Conservation (phyloP, 257 asterid genomes). For the Cynanchum wilfordii region DNA sequence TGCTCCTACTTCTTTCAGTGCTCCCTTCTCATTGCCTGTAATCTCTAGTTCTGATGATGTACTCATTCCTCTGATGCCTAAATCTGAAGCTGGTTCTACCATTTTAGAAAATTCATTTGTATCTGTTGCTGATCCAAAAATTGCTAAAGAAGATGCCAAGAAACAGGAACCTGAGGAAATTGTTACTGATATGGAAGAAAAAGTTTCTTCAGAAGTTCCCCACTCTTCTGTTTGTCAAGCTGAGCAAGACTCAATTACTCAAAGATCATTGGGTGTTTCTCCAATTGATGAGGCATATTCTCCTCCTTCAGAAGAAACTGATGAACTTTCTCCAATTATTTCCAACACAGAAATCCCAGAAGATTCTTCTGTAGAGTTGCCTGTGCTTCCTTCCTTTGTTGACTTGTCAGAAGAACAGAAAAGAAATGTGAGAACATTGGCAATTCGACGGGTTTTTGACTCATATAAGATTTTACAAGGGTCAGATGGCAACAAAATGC, state of each 20-base stretch:
- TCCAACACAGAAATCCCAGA: conserved; percentile 47
- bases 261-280: conserved; percentile 31
- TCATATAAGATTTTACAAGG: conserved; percentile 51
- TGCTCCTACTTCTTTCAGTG: conserved; percentile 36
- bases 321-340: conserved; percentile 45
- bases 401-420: conserved; percentile 57
- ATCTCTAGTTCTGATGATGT: conserved; percentile 36
- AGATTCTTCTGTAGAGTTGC: conserved; percentile 43
- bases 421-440: conserved; percentile 45
- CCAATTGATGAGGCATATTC: conserved; percentile 67
- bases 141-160: conserved; percentile 34
- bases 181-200: conserved; percentile 35
- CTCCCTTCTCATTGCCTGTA: conserved; percentile 30
- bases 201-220: conserved; percentile 30
- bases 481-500: conserved; percentile 62
- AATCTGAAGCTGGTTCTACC: conserved; percentile 37
- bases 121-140: conserved; percentile 29
- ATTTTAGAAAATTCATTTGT: conserved; percentile 30
- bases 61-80: conserved; percentile 32
- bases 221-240: conserved; percentile 36
- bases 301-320: conserved; percentile 68
- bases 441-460: conserved; percentile 67
- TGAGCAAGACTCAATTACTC: conserved; percentile 37
- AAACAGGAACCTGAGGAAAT: conserved; percentile 37
- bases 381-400: conserved; percentile 54